Percentiles rank a stretch among this genome's conserved stretches.
Evolutionary conservation across 2,329 filamentous ascomycete species (phyloP).

Genomic region (Lachnellula cervina): DNA sequence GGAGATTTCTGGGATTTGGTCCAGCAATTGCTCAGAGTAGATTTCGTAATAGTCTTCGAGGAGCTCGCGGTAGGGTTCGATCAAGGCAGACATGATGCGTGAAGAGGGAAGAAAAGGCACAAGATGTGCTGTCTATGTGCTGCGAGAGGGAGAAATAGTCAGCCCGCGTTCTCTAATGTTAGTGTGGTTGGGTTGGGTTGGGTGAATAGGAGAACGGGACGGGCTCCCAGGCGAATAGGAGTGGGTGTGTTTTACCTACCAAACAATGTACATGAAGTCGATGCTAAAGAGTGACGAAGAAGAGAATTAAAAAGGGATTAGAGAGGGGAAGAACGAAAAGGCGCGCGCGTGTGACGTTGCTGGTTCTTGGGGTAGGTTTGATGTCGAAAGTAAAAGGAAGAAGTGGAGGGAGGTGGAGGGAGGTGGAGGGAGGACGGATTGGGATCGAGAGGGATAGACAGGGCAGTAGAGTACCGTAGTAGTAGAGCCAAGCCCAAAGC

Average conservation of each 20-base stretch:
- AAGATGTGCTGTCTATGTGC: slow-evolving; percentile 24
- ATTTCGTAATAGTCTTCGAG: slow-evolving; percentile 23
- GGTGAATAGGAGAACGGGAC: neutral
- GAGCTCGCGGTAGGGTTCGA: slow-evolving; percentile 24
- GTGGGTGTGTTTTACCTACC: slow-evolving; percentile 20
- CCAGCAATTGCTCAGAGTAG: slow-evolving; percentile 26
- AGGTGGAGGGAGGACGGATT: neutral
- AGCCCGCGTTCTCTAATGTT: neutral
- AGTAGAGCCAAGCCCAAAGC: too few species aligned
- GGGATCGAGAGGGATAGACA: neutral
- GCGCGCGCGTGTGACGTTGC: neutral
- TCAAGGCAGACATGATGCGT: slow-evolving; percentile 22
- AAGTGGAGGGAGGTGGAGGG: neutral
- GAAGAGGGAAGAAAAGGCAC: slow-evolving; percentile 16
- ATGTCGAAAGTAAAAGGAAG: neutral
- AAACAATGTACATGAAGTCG: slow-evolving; percentile 26
- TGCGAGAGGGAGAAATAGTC: slow-evolving; percentile 10
- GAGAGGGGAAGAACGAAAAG: neutral
- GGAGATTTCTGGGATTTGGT: slow-evolving; percentile 26
- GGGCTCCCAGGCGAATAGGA: neutral
- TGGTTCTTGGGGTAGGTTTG: neutral
- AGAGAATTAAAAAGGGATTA: neutral
- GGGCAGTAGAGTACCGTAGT: neutral
- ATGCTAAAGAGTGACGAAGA: slow-evolving; percentile 2
- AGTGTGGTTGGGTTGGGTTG: slow-evolving; percentile 2